Evolutionary conservation across 768 basidiomycete species (phyloP), one percentile per base, ranked within the genome.

Genomic region (Hygrocybe coccinea): DNA sequence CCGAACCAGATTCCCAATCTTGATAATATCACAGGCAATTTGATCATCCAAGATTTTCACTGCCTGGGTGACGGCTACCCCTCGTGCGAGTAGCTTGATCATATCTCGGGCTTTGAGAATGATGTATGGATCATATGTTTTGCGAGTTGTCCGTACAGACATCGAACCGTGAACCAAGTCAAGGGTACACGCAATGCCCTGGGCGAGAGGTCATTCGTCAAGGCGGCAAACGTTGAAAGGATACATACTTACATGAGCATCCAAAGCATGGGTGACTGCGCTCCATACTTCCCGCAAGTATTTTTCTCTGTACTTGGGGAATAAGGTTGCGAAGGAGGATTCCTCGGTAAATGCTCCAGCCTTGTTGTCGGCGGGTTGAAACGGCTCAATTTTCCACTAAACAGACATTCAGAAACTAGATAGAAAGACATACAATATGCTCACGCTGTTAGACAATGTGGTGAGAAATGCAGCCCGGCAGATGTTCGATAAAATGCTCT

Each of bases 251-350:
- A 92, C 93, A 71, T 93, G 85, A 14, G 82, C 60, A 41, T 97
- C 94, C 47, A 99, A 71, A 10, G 90, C 83, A 56, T 81, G 79
- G 0, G 94, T 95, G 10, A 95, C 90, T 1, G 86, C 87, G 60
- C 88, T 85, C 97, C 97, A 99, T 49, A 89, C 86, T 69, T 98
- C 93, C 43, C 93, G 82, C 48, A 99, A 74, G 66, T 98, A 98
- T 66, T 89, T 93, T 80, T 99, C 97, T 62, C 97, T 83, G 68
- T 98, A 98, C 71, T 97, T 98, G 11, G 97, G 97, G 71, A 99
- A 99, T 9, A 99, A 81, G 1, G 97, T 95, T 9, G 95, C 95
- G 65, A 98, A 99, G 0, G 93, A 95, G 2, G 94, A 97, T 75
- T 99, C 97, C 69, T 98, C 95, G 1, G 85, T 79, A 73, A 99